Conservation (phyloP, 208 protist genomes). For the Acanthamoeba lenticulata region DNA sequence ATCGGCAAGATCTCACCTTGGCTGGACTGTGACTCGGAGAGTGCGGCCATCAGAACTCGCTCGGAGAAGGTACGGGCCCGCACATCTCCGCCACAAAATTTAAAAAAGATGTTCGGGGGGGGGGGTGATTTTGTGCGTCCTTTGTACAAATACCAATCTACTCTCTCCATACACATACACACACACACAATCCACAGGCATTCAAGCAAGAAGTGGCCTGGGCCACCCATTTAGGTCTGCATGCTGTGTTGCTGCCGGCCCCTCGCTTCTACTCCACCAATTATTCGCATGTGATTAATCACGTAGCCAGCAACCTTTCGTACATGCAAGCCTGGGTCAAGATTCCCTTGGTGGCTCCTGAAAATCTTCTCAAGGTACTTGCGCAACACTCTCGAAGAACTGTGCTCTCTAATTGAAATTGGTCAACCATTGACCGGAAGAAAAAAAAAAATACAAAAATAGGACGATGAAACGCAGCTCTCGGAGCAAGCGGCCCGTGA, state of each 20-base stretch:
- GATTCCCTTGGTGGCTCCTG: conserved; percentile 74
- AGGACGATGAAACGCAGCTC: conserved; percentile 58
- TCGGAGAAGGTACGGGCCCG: conserved; percentile 55
- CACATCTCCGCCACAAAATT: neutral
- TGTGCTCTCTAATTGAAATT: neutral
- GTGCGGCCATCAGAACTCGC: neutral
- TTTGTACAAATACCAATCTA: neutral
- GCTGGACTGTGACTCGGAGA: conserved; percentile 66
- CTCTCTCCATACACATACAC: too few relatives aligned
- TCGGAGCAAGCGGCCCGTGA: neutral
- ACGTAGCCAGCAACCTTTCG: neutral
- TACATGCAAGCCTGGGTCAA: conserved; percentile 80
- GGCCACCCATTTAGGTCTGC: conserved; percentile 86
- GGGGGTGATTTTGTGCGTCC: too few relatives aligned
- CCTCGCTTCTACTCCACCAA: conserved; percentile 72
- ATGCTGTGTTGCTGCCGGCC: conserved; percentile 84
- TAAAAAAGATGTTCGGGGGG: neutral
- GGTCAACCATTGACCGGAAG: neutral
- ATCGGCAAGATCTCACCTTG: conserved; percentile 76
- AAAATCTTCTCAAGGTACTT: neutral
- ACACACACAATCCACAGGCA: conserved; percentile 39
- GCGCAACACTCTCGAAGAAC: neutral
- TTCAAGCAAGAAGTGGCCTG: conserved; percentile 85
- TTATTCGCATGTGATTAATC: conserved; percentile 83
- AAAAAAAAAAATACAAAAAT: too few relatives aligned